These are phyloP conservation scores for Polytrichum commune DNA, from an alignment of 225 moss, liverwort and hornwort species.

Conservation along the genomic window DNA sequence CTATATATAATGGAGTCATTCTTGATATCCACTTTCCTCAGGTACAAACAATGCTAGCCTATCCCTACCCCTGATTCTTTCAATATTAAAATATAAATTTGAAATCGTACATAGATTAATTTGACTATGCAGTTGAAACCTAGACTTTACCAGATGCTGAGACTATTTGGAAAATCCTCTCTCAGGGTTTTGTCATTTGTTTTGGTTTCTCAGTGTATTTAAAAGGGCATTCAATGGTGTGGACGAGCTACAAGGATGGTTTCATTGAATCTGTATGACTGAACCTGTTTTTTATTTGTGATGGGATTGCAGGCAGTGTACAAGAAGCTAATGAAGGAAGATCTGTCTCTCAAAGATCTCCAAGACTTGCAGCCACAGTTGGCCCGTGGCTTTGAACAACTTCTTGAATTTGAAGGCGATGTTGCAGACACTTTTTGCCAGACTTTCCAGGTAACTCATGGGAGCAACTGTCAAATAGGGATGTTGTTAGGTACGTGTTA, in stretches of 20 bases:
- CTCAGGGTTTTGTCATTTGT: too few relatives aligned
- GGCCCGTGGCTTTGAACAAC: constrained; percentile 55
- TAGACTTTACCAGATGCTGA: too few relatives aligned
- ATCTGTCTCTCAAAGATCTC: constrained; percentile 53
- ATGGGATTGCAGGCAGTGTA: constrained; percentile 59
- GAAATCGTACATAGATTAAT: too few relatives aligned
- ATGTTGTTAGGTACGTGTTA: too few relatives aligned
- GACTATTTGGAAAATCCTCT: too few relatives aligned
- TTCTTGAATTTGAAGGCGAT: constrained; percentile 65
- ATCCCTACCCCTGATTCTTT: too few relatives aligned
- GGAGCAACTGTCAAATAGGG: not conserved
- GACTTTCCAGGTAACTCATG: constrained; percentile 52
- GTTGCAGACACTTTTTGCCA: constrained; percentile 52
- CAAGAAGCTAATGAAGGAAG: constrained; percentile 54
- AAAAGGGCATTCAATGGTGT: too few relatives aligned
- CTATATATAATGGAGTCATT: constrained; percentile 78
- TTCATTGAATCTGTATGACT: too few relatives aligned
- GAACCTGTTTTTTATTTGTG: not conserved
- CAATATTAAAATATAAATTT: too few relatives aligned
- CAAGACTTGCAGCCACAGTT: constrained; percentile 65
- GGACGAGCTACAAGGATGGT: too few relatives aligned
- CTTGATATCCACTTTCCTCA: constrained; percentile 70
- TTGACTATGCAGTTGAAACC: too few relatives aligned
- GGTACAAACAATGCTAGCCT: constrained; percentile 22
- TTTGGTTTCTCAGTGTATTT: too few relatives aligned